Conservation (phyloP, 495 filamentous ascomycete species). For the Pyrenula aspistea region DNA sequence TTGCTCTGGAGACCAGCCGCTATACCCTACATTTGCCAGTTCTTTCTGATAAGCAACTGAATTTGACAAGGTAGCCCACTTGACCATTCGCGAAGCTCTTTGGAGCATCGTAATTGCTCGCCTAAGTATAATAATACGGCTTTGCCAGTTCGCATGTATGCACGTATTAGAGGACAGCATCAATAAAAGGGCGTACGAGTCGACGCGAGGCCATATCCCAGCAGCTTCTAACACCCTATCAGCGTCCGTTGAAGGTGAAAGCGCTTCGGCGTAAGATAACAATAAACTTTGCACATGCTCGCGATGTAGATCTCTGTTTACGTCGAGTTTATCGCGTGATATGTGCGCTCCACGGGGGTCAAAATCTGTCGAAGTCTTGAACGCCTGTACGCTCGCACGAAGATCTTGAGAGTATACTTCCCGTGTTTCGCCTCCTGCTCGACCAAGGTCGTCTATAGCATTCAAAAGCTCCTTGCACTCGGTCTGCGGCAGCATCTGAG, state of each 20-base stretch:
- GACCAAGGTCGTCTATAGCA: not conserved
- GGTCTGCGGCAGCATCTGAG: constrained; percentile 34
- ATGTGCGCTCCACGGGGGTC: not conserved
- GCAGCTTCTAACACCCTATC: not conserved
- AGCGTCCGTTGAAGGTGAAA: not conserved
- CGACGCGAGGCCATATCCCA: not conserved
- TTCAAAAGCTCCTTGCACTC: constrained; percentile 16
- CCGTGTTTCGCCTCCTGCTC: not conserved
- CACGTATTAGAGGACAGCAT: not conserved
- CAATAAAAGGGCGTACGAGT: not conserved
- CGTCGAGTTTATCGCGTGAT: not conserved
- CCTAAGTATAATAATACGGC: not conserved
- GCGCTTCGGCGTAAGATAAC: not conserved
- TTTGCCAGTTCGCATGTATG: not conserved
- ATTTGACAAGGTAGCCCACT: constrained; percentile 4
- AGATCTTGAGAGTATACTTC: not conserved
- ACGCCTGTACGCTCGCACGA: not conserved
- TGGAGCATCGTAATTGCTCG: constrained; percentile 20
- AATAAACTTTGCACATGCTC: not conserved
- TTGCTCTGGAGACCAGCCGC: constrained; percentile 36
- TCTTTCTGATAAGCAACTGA: constrained; percentile 32
- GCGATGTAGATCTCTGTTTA: not conserved
- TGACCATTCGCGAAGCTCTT: constrained; percentile 19
- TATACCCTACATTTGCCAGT: constrained; percentile 35
- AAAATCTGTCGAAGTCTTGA: not conserved